Conservation (phyloP, 352 stramenopile genomes). For the Peronospora farinosa region DNA sequence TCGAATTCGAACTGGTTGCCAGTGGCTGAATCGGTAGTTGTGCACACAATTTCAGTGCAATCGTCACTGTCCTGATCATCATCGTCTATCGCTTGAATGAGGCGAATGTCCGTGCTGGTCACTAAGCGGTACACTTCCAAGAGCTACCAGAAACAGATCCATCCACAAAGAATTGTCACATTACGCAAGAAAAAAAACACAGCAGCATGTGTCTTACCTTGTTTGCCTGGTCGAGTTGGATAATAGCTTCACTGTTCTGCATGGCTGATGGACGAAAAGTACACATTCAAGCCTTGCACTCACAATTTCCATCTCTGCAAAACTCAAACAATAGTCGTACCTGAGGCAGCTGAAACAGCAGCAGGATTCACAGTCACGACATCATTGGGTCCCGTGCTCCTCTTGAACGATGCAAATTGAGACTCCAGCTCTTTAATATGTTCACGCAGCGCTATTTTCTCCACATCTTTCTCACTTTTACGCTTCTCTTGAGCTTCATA, state of each 20-base stretch:
- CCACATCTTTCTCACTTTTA: constrained; percentile 24
- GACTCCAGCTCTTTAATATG: constrained; percentile 52
- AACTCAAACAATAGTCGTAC: constrained; percentile 9
- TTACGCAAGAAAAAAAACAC: not conserved
- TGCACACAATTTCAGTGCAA: constrained; percentile 65
- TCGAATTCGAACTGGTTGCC: constrained; percentile 73
- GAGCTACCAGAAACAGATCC: constrained; percentile 30
- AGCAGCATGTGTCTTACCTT: constrained; percentile 36
- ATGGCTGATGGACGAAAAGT: constrained; percentile 13
- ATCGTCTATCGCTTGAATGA: constrained; percentile 59
- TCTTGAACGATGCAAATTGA: constrained; percentile 47
- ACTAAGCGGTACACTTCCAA: constrained; percentile 72
- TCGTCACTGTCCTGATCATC: constrained; percentile 43
- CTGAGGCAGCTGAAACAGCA: constrained; percentile 21
- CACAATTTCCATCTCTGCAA: not conserved
- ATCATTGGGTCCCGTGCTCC: constrained; percentile 32
- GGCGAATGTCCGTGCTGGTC: constrained; percentile 66
- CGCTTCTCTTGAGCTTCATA: constrained; percentile 31
- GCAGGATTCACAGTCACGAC: constrained; percentile 34
- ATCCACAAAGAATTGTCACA: not conserved
- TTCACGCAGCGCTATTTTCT: constrained; percentile 35
- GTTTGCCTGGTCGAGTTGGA: constrained; percentile 62
- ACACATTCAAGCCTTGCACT: not conserved
- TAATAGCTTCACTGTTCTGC: constrained; percentile 37
- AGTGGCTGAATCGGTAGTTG: constrained; percentile 54